Percentiles rank a stretch among this genome's conserved stretches.
Conservation (phyloP, 768 basidiomycete species). For the Rhodotorula sphaerocarpa region DNA sequence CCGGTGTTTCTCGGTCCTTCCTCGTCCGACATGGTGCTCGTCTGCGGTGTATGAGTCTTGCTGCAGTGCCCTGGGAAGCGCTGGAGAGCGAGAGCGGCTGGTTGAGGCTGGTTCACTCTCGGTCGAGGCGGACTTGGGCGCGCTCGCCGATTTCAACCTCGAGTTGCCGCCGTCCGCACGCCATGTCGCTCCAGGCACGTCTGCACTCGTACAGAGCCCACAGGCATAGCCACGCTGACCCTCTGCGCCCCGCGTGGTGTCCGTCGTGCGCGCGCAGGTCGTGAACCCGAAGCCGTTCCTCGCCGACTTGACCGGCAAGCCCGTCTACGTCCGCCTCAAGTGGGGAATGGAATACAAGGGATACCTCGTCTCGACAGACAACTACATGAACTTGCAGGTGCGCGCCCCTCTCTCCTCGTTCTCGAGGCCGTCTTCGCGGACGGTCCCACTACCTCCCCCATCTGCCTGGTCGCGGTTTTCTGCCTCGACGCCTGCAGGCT, state of each 20-base stretch:
- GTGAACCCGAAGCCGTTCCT: slow-evolving; percentile 99
- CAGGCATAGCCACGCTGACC: neutral
- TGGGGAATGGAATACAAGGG: slow-evolving; percentile 99
- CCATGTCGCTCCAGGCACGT: slow-evolving; percentile 22
- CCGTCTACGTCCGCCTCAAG: slow-evolving; percentile 87
- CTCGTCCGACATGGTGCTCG: slow-evolving; percentile 79
- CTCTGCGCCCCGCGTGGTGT: neutral
- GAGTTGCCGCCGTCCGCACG: neutral
- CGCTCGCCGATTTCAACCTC: neutral
- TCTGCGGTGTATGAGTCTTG: too few species aligned
- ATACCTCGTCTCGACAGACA: slow-evolving; percentile 95
- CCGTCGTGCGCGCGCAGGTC: slow-evolving; percentile 48
- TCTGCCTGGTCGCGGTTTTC: too few species aligned
- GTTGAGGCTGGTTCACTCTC: too few species aligned
- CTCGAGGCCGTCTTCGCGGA: too few species aligned
- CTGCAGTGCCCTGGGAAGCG: slow-evolving; percentile 18
- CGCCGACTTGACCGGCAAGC: slow-evolving; percentile 95
- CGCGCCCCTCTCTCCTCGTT: neutral
- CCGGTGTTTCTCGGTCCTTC: slow-evolving; percentile 63
- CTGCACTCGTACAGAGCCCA: neutral
- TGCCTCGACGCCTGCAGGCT: too few species aligned
- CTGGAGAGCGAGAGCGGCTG: neutral
- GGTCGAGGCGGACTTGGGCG: neutral
- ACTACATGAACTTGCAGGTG: slow-evolving; percentile 99
- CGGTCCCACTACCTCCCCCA: too few species aligned